Percentiles rank a stretch among this genome's conserved stretches.
Conservation (phyloP, 2,329 filamentous ascomycete species). For the Lizonia empirigonia region DNA sequence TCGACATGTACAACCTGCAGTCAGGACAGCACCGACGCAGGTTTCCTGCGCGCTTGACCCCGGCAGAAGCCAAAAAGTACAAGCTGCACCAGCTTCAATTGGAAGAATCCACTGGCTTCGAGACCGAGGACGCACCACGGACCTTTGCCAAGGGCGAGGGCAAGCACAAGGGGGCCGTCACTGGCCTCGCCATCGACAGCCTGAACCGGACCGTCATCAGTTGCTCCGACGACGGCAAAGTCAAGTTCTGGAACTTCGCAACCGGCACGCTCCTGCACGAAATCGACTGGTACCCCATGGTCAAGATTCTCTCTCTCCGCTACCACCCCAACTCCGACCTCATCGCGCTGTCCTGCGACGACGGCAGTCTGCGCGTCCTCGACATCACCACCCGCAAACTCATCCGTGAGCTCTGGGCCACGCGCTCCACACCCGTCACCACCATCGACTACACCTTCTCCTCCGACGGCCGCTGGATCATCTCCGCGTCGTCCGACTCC, state of each 20-base stretch:
- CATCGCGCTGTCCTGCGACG: conserved; percentile 86
- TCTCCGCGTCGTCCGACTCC: conserved; percentile 82
- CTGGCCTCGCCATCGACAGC: conserved; percentile 85
- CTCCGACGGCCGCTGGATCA: conserved; percentile 89
- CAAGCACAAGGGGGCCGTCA: conserved; percentile 81
- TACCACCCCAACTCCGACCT: conserved; percentile 86
- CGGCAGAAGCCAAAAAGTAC: conserved; percentile 76
- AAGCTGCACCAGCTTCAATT: conserved; percentile 68
- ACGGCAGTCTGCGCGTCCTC: conserved; percentile 84
- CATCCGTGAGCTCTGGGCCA: conserved; percentile 83
- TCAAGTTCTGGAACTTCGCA: conserved; percentile 98
- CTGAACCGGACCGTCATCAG: conserved; percentile 86
- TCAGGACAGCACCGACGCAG: conserved; percentile 86
- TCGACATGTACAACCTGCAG: conserved; percentile 97
- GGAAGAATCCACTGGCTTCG: conserved; percentile 47
- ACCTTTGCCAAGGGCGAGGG: conserved; percentile 61
- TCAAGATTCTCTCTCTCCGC: conserved; percentile 74
- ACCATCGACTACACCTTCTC: conserved; percentile 69
- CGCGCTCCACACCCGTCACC: conserved; percentile 53
- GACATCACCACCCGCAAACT: conserved; percentile 89
- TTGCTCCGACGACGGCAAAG: conserved; percentile 85
- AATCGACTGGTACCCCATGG: conserved; percentile 81
- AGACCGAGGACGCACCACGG: conserved; percentile 30
- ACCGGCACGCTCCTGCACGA: conserved; percentile 79
- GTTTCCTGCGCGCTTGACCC: conserved; percentile 80